Evolutionary conservation across 2,329 filamentous ascomycete species (phyloP), one percentile per base, ranked within the genome.

Genomic region (Sphaerulina populicola): DNA sequence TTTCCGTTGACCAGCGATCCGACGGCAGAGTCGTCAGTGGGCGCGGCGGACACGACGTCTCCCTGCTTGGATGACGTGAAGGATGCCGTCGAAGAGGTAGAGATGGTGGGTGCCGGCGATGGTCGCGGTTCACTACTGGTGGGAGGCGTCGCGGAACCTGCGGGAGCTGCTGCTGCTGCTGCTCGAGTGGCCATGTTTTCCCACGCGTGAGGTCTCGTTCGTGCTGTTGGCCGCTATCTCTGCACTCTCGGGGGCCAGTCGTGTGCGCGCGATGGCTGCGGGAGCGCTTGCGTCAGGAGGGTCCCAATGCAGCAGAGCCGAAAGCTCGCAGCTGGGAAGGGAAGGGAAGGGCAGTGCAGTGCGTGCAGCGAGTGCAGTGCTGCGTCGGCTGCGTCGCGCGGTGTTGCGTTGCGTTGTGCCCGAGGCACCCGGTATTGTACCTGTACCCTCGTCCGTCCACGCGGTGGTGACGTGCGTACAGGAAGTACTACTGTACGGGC

Each of bases 71-170:
- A 48, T 7, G 46, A 72, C 54, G 71, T 71, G 27, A 68, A 63
- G 29, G 73, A 74, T 56, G 68, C 62, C 54, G 72, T 73, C 51
- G 71, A 56, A 56, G 68, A 62, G 53, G 72, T 73, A 51, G 71
- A 56, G 23, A 52, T 50, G 6, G 51, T 50, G 18, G 54, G 69
- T 52, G 67, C 69, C 57, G 72, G 71, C 56, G 71, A 51, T 11
- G 55, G 51, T 10, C 41, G 46, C 35, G 21, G 40, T 27, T 49
- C 47, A 14, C 44, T 47, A n/a, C 44, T 47, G 46, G 41, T 18
- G 45, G 55, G 47, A 39, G 54, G 44, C 47, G 55, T 47, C 21
- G 53, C 35, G 27, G 56, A 35, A 4, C 31, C 31, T 35, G 31
- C 31, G 8, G 10, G 31, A 7, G 31, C 31, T 35, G 10, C 31